These are phyloP conservation scores for Paxillus rubicundulus DNA, from an alignment of 768 basidiomycete species.

Conservation along the genomic window DNA sequence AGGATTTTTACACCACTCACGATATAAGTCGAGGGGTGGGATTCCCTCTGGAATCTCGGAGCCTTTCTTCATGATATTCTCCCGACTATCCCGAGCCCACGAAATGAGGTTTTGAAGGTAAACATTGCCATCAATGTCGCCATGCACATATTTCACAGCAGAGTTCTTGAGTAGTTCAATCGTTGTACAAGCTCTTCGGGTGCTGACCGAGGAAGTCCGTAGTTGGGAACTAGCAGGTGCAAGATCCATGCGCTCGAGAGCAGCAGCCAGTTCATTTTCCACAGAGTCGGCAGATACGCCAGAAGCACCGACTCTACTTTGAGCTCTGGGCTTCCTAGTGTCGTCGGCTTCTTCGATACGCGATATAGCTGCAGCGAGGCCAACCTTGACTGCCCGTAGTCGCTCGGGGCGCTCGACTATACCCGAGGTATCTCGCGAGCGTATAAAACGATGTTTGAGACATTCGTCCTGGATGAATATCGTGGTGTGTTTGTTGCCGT, in stretches of 20 bases:
- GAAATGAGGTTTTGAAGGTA: conserved; percentile 62
- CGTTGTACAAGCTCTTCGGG: conserved; percentile 53
- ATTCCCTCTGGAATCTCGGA: conserved; percentile 76
- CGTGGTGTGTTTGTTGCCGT: conserved; percentile 16
- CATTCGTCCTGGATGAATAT: conserved; percentile 70
- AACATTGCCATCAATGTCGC: conserved; percentile 62
- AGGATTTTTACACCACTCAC: conserved; percentile 41
- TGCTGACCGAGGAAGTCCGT: conserved; percentile 34
- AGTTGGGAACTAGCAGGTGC: conserved; percentile 18
- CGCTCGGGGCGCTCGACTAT: conserved; percentile 93
- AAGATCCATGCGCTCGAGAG: conserved; percentile 46
- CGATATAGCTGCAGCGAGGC: conserved; percentile 76
- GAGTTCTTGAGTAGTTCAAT: conserved; percentile 55
- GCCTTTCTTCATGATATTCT: conserved; percentile 57
- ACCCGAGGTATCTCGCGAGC: conserved; percentile 66
- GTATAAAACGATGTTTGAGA: conserved; percentile 72
- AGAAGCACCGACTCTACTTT: background rate
- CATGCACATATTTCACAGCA: conserved; percentile 74
- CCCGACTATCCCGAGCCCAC: conserved; percentile 58
- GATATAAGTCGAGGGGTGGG: conserved; percentile 79
- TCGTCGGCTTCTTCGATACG: conserved; percentile 50
- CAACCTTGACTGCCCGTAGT: conserved; percentile 77
- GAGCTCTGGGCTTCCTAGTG: background rate
- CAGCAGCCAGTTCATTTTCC: conserved; percentile 44
- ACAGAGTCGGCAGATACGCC: conserved; percentile 7